Evolutionary conservation across 768 basidiomycete genomes (phyloP).

Genomic region (Boletus tomentosulus): DNA sequence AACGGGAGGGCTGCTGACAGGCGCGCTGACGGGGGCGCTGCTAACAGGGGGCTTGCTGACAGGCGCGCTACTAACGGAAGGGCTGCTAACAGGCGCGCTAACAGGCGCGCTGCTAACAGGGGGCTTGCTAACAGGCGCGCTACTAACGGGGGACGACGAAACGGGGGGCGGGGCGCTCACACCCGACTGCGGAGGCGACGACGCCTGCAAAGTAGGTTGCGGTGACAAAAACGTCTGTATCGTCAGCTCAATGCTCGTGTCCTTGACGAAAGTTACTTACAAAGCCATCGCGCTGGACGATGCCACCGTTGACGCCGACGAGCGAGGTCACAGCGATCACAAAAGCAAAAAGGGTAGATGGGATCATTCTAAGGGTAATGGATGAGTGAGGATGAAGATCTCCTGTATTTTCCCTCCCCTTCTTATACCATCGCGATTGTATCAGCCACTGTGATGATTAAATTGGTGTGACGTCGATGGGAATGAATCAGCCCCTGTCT

Average conservation of each 20-base stretch:
- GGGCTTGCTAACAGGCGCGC: neutral
- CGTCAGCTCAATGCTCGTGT: neutral
- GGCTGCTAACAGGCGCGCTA: too few relatives aligned
- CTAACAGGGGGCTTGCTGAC: neutral
- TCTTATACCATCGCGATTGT: neutral
- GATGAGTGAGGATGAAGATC: neutral
- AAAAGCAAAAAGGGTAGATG: slow-evolving; percentile 6
- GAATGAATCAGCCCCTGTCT: neutral
- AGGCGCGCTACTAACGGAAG: neutral
- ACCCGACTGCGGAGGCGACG: neutral
- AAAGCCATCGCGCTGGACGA: slow-evolving; percentile 15
- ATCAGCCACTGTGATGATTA: neutral
- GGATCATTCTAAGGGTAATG: neutral
- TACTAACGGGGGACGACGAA: neutral
- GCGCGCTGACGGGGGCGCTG: too few relatives aligned
- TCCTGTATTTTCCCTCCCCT: neutral
- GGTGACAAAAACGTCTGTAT: neutral
- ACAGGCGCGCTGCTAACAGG: neutral
- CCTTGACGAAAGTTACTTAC: slow-evolving; percentile 6
- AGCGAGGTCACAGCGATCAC: slow-evolving; percentile 9
- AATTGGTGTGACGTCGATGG: neutral
- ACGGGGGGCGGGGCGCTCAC: neutral
- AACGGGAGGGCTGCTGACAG: neutral
- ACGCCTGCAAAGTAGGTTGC: neutral
- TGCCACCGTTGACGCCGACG: slow-evolving; percentile 11